Base-by-base conservation (phyloP, 768 basidiomycete genomes). In the Boletus vermiculosoides region DNA sequence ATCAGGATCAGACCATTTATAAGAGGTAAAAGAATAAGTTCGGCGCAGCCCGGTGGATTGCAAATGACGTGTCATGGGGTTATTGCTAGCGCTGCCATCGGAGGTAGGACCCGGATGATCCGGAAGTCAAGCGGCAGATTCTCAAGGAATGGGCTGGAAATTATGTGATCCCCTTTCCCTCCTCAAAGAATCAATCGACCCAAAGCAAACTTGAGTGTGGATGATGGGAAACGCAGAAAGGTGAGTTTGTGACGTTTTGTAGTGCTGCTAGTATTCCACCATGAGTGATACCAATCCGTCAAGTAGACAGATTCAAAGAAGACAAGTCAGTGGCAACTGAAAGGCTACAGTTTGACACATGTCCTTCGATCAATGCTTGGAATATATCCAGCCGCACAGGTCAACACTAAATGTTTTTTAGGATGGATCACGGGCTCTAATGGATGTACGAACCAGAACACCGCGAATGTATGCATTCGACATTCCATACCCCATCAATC, bases 401-500 rank as follows among this genome's bases (percentile, higher is more conserved):
- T 63, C 51, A 57, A 30, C 48, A 56, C 54, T 64, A 41, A 20
- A 54, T 16, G 12, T 25, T 28, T 10, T n/a, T 58, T 15, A 64
- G 52, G 5, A 39, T 18, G 8, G 12, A 25, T 39, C 52, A 33
- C n/a, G n/a, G 40, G 48, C 36, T 44, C 13, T 23, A 34, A n/a
- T 45, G 20, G 22, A 50, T 22, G 55, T 31, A 37, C 81, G 53
- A 62, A 87, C 85, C 79, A 46, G 71, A 71, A 69, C 85, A 87
- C 56, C 65, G 66, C 31, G 80, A 80, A 57, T 66, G 67, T 48
- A 83, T 78, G 70, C 90, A 94, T n/a, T 80, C 82, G 64, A 90
- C 87, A 66, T 84, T 84, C 80, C 83, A 82, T 20, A 80, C 84
- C 46, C 84, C 82, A 45, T 73, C 58, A 62, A 92, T 90, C 45